Evolutionary conservation across 257 asterid species (phyloP).

Genomic region (Rehmannia glutinosa): DNA sequence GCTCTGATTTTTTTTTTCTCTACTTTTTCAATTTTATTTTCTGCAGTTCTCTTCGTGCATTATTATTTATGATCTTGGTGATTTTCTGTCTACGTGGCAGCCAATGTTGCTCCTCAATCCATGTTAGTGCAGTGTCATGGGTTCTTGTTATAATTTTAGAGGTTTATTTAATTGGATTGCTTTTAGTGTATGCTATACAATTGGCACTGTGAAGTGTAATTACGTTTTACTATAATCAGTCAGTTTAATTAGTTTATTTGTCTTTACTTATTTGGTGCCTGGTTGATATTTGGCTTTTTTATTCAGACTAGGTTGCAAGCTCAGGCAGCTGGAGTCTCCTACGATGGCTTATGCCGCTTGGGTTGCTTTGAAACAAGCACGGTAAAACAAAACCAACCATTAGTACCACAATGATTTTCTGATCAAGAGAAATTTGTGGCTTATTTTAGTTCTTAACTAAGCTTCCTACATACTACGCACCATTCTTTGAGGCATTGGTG

Average conservation of each 20-base stretch:
- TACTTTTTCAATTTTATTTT: too few relatives aligned
- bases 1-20: too few relatives aligned
- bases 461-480: background rate
- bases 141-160: too few relatives aligned
- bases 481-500: background rate
- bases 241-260: background rate
- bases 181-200: background rate
- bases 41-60: too few relatives aligned
- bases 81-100: too few relatives aligned
- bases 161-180: too few relatives aligned
- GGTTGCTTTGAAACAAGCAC: constrained; percentile 13
- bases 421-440: background rate
- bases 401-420: background rate
- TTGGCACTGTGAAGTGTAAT: background rate
- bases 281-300: background rate
- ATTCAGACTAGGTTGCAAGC: constrained; percentile 80
- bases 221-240: background rate
- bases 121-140: too few relatives aligned
- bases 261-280: background rate
- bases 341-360: constrained; percentile 18
- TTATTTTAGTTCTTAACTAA: background rate
- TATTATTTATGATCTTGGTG: too few relatives aligned
- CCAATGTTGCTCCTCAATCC: too few relatives aligned
- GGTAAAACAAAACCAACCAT: constrained; percentile 4
- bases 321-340: constrained; percentile 65